These are phyloP conservation scores for Citeromyces siamensis DNA, from an alignment of 1,139 yeast genomes.

Conservation along the genomic window DNA sequence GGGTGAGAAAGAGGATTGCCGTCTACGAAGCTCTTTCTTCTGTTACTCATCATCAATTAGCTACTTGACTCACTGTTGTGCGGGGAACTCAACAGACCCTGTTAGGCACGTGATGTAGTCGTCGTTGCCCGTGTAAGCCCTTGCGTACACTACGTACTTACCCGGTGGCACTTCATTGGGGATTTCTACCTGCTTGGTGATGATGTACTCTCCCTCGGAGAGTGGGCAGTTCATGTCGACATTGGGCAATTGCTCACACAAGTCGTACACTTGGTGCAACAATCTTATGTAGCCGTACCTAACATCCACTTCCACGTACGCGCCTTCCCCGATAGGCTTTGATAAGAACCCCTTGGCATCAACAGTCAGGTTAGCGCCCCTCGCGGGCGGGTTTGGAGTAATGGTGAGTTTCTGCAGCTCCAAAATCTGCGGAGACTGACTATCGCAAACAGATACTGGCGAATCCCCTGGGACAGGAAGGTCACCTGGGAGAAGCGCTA, in stretches of 20 bases:
- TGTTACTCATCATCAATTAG: slow-evolving; percentile 13
- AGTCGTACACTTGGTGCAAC: slow-evolving; percentile 75
- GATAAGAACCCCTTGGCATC: slow-evolving; percentile 56
- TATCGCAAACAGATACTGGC: slow-evolving; percentile 71
- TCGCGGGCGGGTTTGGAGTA: slow-evolving; percentile 78
- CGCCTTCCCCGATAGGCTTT: slow-evolving; percentile 58
- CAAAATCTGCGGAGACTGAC: slow-evolving; percentile 46
- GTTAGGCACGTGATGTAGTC: slow-evolving; percentile 74
- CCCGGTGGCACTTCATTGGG: slow-evolving; percentile 98
- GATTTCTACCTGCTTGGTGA: slow-evolving; percentile 64
- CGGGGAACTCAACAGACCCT: slow-evolving; percentile 61
- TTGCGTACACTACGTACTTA: slow-evolving; percentile 70
- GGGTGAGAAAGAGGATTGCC: slow-evolving; percentile 35
- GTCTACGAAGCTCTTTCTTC: slow-evolving; percentile 9
- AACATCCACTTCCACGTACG: slow-evolving; percentile 90
- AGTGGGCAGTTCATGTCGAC: slow-evolving; percentile 81
- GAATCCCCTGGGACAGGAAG: slow-evolving; percentile 86
- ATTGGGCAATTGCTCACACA: slow-evolving; percentile 77
- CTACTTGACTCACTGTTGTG: slow-evolving; percentile 6
- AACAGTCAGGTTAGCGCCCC: slow-evolving; percentile 72
- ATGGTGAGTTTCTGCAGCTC: slow-evolving; percentile 46
- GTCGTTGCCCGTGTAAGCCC: slow-evolving; percentile 81
- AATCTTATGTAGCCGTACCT: slow-evolving; percentile 84
- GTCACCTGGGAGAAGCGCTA: slow-evolving; percentile 2
- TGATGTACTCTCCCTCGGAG: slow-evolving; percentile 48